A percentile compares a stretch with the other conserved stretches of the same genome.
Evolutionary conservation across 106 monocot genomes (phyloP).

Genomic region (Apostasia shenzhenica): DNA sequence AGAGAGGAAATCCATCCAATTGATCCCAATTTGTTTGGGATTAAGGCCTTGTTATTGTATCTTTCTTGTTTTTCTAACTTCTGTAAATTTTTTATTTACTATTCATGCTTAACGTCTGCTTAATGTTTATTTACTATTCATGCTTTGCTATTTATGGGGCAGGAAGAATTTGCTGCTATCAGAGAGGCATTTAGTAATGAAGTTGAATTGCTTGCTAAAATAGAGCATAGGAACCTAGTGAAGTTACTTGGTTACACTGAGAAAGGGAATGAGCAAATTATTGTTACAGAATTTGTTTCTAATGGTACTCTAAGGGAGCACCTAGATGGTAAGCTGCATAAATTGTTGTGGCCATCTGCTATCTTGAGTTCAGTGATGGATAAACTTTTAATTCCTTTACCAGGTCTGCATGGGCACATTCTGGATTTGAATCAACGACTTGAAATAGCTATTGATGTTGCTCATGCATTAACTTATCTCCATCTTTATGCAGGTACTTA

Average conservation of each 20-base stretch:
- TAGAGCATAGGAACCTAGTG: conserved; percentile 71
- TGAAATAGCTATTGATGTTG: conserved; percentile 80
- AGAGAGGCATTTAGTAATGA: conserved; percentile 60
- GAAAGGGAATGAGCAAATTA: conserved; percentile 50
- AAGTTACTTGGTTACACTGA: conserved; percentile 63
- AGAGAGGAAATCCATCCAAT: no score
- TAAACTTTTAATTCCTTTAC: conserved; percentile 4
- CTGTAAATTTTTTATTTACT: no score
- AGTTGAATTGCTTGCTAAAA: conserved; percentile 64
- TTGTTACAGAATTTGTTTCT: conserved; percentile 70
- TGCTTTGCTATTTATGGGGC: conserved; percentile 3
- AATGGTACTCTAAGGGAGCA: conserved; percentile 86
- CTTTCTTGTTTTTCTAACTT: no score
- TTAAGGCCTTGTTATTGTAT: no score
- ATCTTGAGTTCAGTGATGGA: not conserved
- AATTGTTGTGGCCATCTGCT: not conserved
- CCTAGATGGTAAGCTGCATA: conserved; percentile 59
- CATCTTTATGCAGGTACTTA: conserved; percentile 70
- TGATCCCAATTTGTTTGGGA: no score
- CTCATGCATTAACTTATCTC: conserved; percentile 87
- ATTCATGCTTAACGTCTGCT: no score
- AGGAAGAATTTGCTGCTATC: conserved; percentile 48
- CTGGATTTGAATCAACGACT: conserved; percentile 68
- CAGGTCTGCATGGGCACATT: conserved; percentile 52
- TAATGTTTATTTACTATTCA: not conserved